Evolutionary conservation across 169 alveolate genomes (phyloP).

Genomic region (Amoebophrya sp.): DNA sequence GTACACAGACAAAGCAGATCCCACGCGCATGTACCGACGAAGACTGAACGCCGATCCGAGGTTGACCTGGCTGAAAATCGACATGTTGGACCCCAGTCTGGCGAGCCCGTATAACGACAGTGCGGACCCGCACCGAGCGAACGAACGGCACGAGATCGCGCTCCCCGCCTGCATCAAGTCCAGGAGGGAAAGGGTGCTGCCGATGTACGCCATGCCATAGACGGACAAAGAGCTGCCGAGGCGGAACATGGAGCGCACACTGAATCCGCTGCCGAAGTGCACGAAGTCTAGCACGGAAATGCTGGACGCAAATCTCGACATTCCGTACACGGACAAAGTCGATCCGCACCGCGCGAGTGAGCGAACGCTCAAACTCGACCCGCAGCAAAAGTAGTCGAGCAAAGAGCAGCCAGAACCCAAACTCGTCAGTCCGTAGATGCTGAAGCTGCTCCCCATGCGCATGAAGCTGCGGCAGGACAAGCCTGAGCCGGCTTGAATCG

Average conservation of each 20-base stretch:
- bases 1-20: neutral
- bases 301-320: neutral
- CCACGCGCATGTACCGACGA: conserved; percentile 1
- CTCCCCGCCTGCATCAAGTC: neutral
- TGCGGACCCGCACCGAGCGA: neutral
- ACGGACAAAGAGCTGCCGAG: neutral
- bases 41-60: neutral
- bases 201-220: conserved; percentile 19
- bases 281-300: neutral
- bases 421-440: neutral
- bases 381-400: neutral
- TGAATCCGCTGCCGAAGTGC: conserved; percentile 21
- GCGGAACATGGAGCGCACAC: neutral
- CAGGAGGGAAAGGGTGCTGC: neutral
- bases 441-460: neutral
- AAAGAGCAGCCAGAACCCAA: neutral
- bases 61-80: neutral
- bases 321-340: neutral
- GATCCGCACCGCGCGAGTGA: conserved; percentile 23
- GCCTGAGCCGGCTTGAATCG: neutral
- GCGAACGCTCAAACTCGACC: neutral
- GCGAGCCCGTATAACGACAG: neutral
- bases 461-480: neutral
- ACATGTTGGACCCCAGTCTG: neutral
- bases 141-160: neutral